Percentiles rank a stretch among this genome's conserved stretches.
Conservation (phyloP, 2,329 filamentous ascomycete species). For the Diaporthe sp. region DNA sequence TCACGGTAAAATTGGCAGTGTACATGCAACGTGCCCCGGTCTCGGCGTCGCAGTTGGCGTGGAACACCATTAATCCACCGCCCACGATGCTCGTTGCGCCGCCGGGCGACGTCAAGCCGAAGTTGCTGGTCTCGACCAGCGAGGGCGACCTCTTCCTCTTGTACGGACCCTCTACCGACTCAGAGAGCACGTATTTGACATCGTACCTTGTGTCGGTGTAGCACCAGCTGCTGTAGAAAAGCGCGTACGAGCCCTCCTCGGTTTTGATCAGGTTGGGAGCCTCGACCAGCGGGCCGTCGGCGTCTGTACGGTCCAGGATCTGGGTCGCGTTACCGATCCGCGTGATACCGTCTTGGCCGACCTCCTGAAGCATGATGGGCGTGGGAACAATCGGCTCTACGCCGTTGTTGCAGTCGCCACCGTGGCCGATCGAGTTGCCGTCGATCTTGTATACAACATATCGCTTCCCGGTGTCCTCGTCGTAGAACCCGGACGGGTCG, state of each 20-base stretch:
- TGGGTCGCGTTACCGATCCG: constrained; percentile 61
- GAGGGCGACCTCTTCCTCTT: neutral
- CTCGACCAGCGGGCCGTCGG: constrained; percentile 70
- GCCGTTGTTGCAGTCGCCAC: constrained; percentile 61
- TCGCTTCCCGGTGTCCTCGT: constrained; percentile 61
- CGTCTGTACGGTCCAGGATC: constrained; percentile 58
- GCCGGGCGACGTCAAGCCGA: constrained; percentile 37
- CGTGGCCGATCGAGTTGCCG: constrained; percentile 65
- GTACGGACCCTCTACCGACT: constrained; percentile 36
- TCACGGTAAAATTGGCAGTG: constrained; percentile 36
- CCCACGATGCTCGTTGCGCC: constrained; percentile 37
- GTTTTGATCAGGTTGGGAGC: constrained; percentile 67
- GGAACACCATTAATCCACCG: constrained; percentile 36
- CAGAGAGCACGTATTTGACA: constrained; percentile 68
- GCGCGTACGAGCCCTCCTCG: constrained; percentile 63
- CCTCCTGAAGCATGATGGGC: constrained; percentile 68
- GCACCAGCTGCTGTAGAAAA: constrained; percentile 74
- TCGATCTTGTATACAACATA: constrained; percentile 77
- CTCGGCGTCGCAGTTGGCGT: constrained; percentile 35
- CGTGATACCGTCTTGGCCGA: constrained; percentile 64
- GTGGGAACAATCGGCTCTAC: constrained; percentile 57
- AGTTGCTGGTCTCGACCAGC: constrained; percentile 34
- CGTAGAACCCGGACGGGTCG: constrained; percentile 71
- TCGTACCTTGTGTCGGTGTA: constrained; percentile 68
- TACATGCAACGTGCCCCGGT: constrained; percentile 38